Base-by-base conservation (phyloP, 305 asterid species). In the Striga hermonthica region DNA sequence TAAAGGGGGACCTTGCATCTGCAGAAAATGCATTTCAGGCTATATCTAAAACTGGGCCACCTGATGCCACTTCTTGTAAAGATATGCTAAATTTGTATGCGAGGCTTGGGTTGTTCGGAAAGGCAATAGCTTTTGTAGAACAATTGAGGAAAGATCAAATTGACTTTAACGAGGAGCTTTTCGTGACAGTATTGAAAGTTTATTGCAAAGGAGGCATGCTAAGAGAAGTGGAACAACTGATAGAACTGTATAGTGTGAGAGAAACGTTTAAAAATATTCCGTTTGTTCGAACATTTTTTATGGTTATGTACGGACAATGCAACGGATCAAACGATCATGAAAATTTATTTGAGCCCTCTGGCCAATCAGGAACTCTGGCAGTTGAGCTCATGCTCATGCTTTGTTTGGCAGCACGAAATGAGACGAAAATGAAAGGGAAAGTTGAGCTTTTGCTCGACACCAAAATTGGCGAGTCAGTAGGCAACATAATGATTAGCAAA, bases 191-290 rank as follows among this genome's bases (percentile, higher is more conserved):
- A 52, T 43, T 89, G 90, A 81, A 76, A 74, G 76, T 87, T 65
- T 92, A 84, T 75, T 89, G 90, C 78, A 83, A 62, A 72, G 91
- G 64, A 55, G 98, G 98, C 64, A 87, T 89, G 96, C 61, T 82
- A 49, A 74, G 70, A 64, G 89, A 86, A 74, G 86, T 76, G 40
- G 85, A 79, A 67, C 78, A 77, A 64, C 78, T 89, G 74, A 61
- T 81, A 52, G 78, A 76, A 71, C 89, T 84, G 74, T 68, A 86
- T 71, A 75, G 80, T 36, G 43, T 60, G 54, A 67, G 31, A 56
- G 74, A 75, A 68, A 76, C 54, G 34, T 69, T 85, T 77, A 78
- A 73, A 65, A 77, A 74, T 49, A 65, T 78, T 76, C 67, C 80
- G 40, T 78, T 82, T 62, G 48, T 80, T 57, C 75, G 65, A 75